Percentiles rank a stretch among this genome's conserved stretches.
Evolutionary conservation across 2,329 filamentous ascomycete genomes (phyloP).

Genomic region (Aureobasidium pullulans): DNA sequence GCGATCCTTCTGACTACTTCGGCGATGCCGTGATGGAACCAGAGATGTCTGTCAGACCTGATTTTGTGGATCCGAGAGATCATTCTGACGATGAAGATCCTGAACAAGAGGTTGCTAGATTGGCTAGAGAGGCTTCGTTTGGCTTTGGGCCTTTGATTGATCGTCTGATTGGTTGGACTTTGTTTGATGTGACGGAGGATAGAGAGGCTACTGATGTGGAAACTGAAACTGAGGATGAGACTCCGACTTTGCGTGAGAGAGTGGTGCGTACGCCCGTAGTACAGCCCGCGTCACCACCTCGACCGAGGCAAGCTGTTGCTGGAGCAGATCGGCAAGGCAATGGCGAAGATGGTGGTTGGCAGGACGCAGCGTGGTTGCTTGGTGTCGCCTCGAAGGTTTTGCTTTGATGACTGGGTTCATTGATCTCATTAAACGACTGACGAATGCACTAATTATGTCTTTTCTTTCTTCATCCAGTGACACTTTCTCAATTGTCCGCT

Average conservation of each 20-base stretch:
- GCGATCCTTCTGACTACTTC: neutral
- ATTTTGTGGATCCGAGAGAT: conserved; percentile 31
- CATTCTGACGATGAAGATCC: conserved; percentile 21
- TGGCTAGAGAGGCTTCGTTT: conserved; percentile 20
- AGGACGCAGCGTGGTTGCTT: conserved; percentile 52
- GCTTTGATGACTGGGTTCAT: conserved; percentile 15
- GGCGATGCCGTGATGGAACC: neutral
- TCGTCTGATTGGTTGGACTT: conserved; percentile 48
- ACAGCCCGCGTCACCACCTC: conserved; percentile 20
- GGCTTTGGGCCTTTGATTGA: conserved; percentile 49
- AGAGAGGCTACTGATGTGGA: conserved; percentile 31
- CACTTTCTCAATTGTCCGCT: conserved; percentile 7
- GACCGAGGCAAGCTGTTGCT: neutral
- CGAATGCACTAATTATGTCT: neutral
- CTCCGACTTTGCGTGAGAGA: neutral
- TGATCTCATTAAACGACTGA: neutral
- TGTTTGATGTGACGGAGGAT: conserved; percentile 49
- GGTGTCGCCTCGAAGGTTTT: conserved; percentile 44
- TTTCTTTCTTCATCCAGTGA: neutral
- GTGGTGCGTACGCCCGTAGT: neutral
- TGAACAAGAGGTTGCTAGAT: conserved; percentile 22
- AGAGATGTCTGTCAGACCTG: neutral
- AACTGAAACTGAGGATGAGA: conserved; percentile 23
- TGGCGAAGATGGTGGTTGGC: conserved; percentile 44
- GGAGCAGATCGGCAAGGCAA: conserved; percentile 19